A percentile compares a stretch with the other conserved stretches of the same genome.
phyloP scores from a whole-genome alignment of 768 basidiomycete genomes.

The Boletus reticuloceps region DNA sequence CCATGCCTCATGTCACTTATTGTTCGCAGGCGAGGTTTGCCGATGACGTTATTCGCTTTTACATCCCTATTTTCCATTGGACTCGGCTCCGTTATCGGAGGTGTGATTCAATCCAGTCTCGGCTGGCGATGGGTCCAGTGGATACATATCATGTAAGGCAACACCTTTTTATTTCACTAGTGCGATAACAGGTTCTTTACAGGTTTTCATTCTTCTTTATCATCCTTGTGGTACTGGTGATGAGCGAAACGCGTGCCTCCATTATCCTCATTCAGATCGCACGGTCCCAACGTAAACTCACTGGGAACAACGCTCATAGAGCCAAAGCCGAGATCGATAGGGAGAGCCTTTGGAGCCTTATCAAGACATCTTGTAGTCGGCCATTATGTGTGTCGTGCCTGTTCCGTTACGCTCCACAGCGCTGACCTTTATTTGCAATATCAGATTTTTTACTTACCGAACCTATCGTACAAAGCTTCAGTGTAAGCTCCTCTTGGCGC shows the following conservation, averaged over 20 bases:
- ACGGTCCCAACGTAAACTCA: constrained; percentile 57
- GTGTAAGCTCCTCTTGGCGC: constrained; percentile 39
- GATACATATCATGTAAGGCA: constrained; percentile 59
- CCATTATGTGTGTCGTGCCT: constrained; percentile 55
- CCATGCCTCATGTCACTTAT: not conserved
- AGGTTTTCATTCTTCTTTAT: constrained; percentile 55
- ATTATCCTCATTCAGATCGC: constrained; percentile 72
- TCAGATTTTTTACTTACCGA: constrained; percentile 40
- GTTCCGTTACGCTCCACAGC: not conserved
- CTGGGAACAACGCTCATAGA: constrained; percentile 58
- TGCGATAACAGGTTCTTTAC: not conserved
- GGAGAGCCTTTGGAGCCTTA: constrained; percentile 48
- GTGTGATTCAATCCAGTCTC: constrained; percentile 64
- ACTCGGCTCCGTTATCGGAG: constrained; percentile 59
- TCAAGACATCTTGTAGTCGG: constrained; percentile 66
- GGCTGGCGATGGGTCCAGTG: constrained; percentile 84
- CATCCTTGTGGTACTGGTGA: constrained; percentile 46
- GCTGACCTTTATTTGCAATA: constrained; percentile 2
- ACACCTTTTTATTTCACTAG: not conserved
- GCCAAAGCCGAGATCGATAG: constrained; percentile 63
- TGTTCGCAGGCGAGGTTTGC: constrained; percentile 58
- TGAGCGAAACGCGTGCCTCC: constrained; percentile 71
- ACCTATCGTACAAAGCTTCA: constrained; percentile 70
- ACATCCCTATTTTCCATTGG: constrained; percentile 56
- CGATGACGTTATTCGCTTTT: constrained; percentile 70